Evolutionary conservation across 2,329 filamentous ascomycete species (phyloP).

Genomic region (Monosporascus ibericus): DNA sequence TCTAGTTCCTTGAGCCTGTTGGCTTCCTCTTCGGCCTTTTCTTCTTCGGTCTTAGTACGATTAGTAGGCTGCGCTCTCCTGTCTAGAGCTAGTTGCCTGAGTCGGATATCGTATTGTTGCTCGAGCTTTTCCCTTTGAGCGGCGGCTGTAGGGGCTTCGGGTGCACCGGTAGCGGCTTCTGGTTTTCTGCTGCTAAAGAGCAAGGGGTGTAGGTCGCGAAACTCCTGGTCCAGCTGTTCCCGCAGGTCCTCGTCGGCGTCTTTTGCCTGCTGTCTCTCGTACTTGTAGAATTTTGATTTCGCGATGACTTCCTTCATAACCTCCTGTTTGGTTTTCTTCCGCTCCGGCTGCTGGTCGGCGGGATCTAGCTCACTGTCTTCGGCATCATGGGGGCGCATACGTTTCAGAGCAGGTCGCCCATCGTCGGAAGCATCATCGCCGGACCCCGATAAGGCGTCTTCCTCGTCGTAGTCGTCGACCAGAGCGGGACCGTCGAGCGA

Average conservation of each 20-base stretch:
- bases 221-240: conserved; percentile 75
- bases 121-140: conserved; percentile 66
- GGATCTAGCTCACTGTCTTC: conserved; percentile 44
- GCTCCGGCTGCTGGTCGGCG: conserved; percentile 58
- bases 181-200: conserved; percentile 46
- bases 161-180: conserved; percentile 23
- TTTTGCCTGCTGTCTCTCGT: conserved; percentile 85
- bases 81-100: conserved; percentile 79
- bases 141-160: conserved; percentile 32
- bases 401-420: conserved; percentile 49
- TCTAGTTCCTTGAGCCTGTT: conserved; percentile 74
- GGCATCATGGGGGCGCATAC: conserved; percentile 45
- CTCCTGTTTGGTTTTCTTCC: conserved; percentile 92
- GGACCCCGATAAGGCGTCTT: conserved; percentile 58
- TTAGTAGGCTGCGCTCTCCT: conserved; percentile 79
- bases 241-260: conserved; percentile 89
- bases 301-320: conserved; percentile 97
- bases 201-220: conserved; percentile 69
- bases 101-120: conserved; percentile 78
- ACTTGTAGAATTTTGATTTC: conserved; percentile 93
- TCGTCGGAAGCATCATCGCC: conserved; percentile 53
- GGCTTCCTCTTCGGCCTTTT: conserved; percentile 72
- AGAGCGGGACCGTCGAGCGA: conserved; percentile 50
- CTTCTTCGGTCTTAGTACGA: conserved; percentile 86
- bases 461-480: conserved; percentile 73